These are phyloP conservation scores for Daldinia bambusicola DNA, from an alignment of 495 filamentous ascomycete genomes.

Conservation along the genomic window DNA sequence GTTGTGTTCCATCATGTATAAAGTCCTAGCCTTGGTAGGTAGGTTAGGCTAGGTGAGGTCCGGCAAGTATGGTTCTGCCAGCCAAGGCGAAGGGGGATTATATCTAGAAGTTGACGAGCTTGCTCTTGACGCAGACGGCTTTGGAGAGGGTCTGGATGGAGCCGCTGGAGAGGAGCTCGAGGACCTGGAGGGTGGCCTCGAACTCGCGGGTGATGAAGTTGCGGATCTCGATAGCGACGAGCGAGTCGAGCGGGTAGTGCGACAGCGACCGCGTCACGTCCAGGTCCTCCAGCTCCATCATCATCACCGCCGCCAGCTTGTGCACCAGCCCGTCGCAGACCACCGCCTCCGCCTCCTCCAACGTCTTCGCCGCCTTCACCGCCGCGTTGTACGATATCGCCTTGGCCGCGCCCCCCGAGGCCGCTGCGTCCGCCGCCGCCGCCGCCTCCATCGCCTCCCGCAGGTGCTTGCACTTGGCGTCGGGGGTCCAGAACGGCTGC, in stretches of 20 bases:
- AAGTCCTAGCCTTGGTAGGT: too few species aligned
- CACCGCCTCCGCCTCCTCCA: conserved; percentile 57
- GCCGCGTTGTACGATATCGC: conserved; percentile 55
- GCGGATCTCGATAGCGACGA: conserved; percentile 65
- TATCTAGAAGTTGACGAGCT: conserved; percentile 51
- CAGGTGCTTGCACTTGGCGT: conserved; percentile 64
- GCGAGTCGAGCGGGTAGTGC: conserved; percentile 63
- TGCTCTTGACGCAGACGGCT: conserved; percentile 62
- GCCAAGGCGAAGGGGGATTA: too few species aligned
- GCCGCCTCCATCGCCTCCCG: conserved; percentile 58
- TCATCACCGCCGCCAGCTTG: conserved; percentile 61
- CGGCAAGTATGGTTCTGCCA: too few species aligned
- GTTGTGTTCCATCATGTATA: too few species aligned
- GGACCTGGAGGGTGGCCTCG: conserved; percentile 64
- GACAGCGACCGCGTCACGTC: conserved; percentile 59
- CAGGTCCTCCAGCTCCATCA: conserved; percentile 64
- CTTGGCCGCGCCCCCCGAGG: conserved; percentile 30
- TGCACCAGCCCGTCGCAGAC: conserved; percentile 59
- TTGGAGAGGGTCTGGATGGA: conserved; percentile 60
- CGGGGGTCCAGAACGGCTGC: conserved; percentile 61
- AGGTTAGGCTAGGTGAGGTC: too few species aligned
- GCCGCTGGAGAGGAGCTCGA: conserved; percentile 62
- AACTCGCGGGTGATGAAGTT: conserved; percentile 62
- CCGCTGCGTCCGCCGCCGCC: conserved; percentile 51
- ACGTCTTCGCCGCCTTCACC: conserved; percentile 54